phyloP scores from a whole-genome alignment of 164 flowering plant genomes.

The Macadamia tetraphylla region DNA sequence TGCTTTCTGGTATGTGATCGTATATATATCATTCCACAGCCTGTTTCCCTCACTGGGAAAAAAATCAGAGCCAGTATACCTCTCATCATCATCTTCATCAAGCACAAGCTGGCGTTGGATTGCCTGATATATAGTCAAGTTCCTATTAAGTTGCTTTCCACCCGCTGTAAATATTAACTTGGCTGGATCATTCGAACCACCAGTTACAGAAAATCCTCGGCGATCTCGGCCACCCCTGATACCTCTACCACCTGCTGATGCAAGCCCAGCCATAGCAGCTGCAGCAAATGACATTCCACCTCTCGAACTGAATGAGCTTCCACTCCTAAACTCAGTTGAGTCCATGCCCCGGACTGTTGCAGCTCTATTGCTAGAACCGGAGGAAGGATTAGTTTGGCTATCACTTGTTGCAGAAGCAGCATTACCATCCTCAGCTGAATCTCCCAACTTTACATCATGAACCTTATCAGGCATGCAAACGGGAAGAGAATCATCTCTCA shows the following conservation, averaged over 20 bases:
- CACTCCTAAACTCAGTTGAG: slow-evolving; percentile 53
- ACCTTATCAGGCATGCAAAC: slow-evolving; percentile 80
- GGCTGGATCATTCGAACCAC: slow-evolving; percentile 64
- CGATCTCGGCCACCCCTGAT: slow-evolving; percentile 75
- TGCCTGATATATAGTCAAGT: slow-evolving; percentile 90
- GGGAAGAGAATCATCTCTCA: slow-evolving; percentile 71
- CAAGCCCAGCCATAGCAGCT: slow-evolving; percentile 94
- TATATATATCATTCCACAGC: slow-evolving; percentile 81
- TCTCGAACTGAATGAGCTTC: slow-evolving; percentile 62
- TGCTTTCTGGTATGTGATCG: slow-evolving; percentile 79
- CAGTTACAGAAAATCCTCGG: slow-evolving; percentile 56
- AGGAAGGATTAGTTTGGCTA: slow-evolving; percentile 47
- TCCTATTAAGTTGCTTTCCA: slow-evolving; percentile 81
- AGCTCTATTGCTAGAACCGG: slow-evolving; percentile 68
- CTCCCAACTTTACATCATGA: slow-evolving; percentile 91
- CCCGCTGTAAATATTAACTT: slow-evolving; percentile 74
- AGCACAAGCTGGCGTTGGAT: slow-evolving; percentile 82
- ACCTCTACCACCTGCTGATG: slow-evolving; percentile 76
- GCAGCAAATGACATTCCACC: slow-evolving; percentile 98
- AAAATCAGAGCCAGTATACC: slow-evolving; percentile 57
- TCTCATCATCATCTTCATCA: slow-evolving; percentile 86
- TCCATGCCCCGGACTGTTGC: slow-evolving; percentile 47
- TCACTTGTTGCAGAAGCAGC: slow-evolving; percentile 49
- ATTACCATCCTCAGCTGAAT: slow-evolving; percentile 58
- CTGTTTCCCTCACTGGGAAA: slow-evolving; percentile 80